phyloP scores from a whole-genome alignment of 495 filamentous ascomycete genomes.

The Penicillium cosmopolitanum region DNA sequence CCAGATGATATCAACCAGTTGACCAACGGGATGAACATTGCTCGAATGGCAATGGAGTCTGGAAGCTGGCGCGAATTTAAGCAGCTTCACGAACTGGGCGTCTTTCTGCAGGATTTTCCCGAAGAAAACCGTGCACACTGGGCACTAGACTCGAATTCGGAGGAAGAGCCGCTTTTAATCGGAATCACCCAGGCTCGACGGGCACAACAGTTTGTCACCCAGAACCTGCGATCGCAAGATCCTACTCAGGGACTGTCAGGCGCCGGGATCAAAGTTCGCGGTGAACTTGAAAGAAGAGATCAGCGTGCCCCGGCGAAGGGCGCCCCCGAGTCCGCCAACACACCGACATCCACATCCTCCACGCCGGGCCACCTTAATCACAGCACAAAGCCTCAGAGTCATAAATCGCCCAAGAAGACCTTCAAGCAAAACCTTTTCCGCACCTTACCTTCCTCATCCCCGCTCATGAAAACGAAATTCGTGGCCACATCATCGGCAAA shows the following conservation, averaged over 20 bases:
- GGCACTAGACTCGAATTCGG: slow-evolving; percentile 57
- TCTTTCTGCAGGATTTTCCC: slow-evolving; percentile 67
- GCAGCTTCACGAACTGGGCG: slow-evolving; percentile 73
- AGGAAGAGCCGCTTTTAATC: slow-evolving; percentile 44
- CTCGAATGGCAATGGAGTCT: slow-evolving; percentile 60
- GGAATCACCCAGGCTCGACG: slow-evolving; percentile 60
- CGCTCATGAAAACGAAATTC: slow-evolving; percentile 64
- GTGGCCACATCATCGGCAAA: slow-evolving; percentile 85
- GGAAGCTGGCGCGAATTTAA: slow-evolving; percentile 67
- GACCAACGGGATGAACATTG: slow-evolving; percentile 62
- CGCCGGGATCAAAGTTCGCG: slow-evolving; percentile 47
- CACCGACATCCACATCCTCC: slow-evolving; percentile 4
- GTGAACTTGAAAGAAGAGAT: slow-evolving; percentile 32
- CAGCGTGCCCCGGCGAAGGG: slow-evolving; percentile 17
- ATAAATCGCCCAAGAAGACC: slow-evolving; percentile 37
- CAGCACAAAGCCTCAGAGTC: slow-evolving; percentile 32
- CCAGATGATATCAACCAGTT: slow-evolving; percentile 63
- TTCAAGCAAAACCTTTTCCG: slow-evolving; percentile 38
- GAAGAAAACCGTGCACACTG: slow-evolving; percentile 57
- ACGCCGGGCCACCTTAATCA: slow-evolving; percentile 18
- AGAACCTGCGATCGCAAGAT: slow-evolving; percentile 49
- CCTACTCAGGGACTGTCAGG: slow-evolving; percentile 55
- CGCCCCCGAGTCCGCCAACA: slow-evolving; percentile 19
- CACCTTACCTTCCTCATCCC: slow-evolving; percentile 48
- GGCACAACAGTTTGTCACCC: slow-evolving; percentile 63